Evolutionary conservation across 2,329 filamentous ascomycete genomes (phyloP).

Genomic region (Microsporum canis): DNA sequence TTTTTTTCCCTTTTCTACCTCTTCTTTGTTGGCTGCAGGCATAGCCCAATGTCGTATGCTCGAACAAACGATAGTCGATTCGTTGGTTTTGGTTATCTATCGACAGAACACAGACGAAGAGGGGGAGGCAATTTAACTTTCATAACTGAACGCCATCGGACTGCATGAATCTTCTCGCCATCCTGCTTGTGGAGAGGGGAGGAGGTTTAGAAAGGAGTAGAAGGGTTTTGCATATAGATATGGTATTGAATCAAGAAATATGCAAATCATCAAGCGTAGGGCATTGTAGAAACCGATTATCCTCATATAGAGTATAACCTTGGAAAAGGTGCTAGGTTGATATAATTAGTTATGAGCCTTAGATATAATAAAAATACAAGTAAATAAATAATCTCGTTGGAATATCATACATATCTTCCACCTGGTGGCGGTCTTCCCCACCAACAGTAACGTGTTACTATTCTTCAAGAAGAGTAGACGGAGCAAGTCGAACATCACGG

Average conservation of each 20-base stretch:
- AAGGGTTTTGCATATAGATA: no score
- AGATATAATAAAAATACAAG: background rate
- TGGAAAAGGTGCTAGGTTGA: background rate
- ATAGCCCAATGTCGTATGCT: background rate
- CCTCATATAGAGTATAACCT: background rate
- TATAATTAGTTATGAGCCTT: background rate
- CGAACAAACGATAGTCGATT: background rate
- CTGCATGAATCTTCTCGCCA: background rate
- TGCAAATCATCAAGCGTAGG: no score
- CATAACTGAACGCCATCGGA: background rate
- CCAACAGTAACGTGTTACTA: background rate
- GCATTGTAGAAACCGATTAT: background rate
- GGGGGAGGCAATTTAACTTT: background rate
- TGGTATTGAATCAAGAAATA: no score
- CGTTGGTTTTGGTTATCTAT: background rate
- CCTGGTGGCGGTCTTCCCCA: no score
- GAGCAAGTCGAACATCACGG: background rate
- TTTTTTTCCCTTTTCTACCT: background rate
- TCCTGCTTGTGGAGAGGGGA: no score
- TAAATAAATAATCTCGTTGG: background rate
- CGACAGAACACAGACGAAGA: background rate
- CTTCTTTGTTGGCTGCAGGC: background rate
- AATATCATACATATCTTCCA: background rate
- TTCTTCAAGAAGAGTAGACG: background rate
- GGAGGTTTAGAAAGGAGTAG: no score